Evolutionary conservation across 371 early-diverging fungal species (phyloP).

Genomic region (Rhizomucor pusillus): DNA sequence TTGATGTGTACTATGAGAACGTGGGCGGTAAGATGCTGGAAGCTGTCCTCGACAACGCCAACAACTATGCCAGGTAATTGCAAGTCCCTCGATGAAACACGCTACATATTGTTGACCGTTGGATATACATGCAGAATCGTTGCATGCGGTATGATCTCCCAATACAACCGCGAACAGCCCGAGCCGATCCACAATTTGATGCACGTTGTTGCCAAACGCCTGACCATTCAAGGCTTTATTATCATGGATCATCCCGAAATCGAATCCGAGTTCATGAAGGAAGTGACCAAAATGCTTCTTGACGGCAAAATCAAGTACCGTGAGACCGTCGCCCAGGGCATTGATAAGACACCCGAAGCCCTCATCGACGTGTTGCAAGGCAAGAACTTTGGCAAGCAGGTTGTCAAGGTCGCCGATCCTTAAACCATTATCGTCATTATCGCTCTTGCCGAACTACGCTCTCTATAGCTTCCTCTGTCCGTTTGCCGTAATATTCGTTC

Average conservation of each 20-base stretch:
- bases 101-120: neutral
- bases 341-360: slow-evolving; percentile 78
- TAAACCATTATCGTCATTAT: too few relatives aligned
- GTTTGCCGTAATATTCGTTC: too few relatives aligned
- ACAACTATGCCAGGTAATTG: slow-evolving; percentile 39
- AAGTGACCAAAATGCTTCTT: slow-evolving; percentile 62
- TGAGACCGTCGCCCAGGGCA: slow-evolving; percentile 67
- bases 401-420: slow-evolving; percentile 65
- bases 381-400: slow-evolving; percentile 81
- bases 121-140: slow-evolving; percentile 33
- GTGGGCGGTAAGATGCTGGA: slow-evolving; percentile 74
- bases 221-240: slow-evolving; percentile 65
- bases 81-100: neutral
- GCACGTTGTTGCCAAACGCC: slow-evolving; percentile 34
- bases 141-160: slow-evolving; percentile 69
- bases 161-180: slow-evolving; percentile 51
- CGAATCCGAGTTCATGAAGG: slow-evolving; percentile 53
- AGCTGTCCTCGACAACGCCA: slow-evolving; percentile 49
- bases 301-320: slow-evolving; percentile 67
- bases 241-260: slow-evolving; percentile 53
- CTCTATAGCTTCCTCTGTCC: too few relatives aligned
- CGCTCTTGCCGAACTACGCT: too few relatives aligned
- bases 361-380: slow-evolving; percentile 77
- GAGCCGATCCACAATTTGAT: slow-evolving; percentile 29
- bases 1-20: slow-evolving; percentile 76